phyloP scores from a whole-genome alignment of 2,329 filamentous ascomycete genomes.

The Colletotrichum spaethianum region DNA sequence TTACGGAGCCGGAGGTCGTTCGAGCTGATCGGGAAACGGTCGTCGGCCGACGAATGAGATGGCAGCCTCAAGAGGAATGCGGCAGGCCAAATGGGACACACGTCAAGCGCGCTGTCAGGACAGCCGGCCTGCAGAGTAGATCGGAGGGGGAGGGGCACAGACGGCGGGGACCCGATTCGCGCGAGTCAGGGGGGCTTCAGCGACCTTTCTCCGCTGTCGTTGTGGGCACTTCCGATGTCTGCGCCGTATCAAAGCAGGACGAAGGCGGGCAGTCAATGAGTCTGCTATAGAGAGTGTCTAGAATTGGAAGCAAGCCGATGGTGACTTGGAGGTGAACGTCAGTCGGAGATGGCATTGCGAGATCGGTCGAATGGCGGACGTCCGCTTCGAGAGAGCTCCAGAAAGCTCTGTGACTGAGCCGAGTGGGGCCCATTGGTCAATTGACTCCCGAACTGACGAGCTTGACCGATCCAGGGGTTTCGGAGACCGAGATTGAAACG shows the following conservation, averaged over 20 bases:
- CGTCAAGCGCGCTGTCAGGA: slow-evolving; percentile 26
- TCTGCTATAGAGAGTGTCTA: background rate
- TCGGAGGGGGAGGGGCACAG: slow-evolving; percentile 22
- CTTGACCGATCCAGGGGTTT: slow-evolving; percentile 30
- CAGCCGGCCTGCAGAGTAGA: slow-evolving; percentile 16
- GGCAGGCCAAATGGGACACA: slow-evolving; percentile 31
- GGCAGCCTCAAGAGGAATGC: slow-evolving; percentile 21
- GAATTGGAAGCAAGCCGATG: background rate
- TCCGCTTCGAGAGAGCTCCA: slow-evolving; percentile 34
- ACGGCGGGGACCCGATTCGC: slow-evolving; percentile 20
- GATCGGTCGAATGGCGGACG: slow-evolving; percentile 7
- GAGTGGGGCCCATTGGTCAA: slow-evolving; percentile 36
- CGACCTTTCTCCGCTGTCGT: slow-evolving; percentile 6
- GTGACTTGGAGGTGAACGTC: background rate
- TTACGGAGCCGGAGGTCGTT: slow-evolving; percentile 14
- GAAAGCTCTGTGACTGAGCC: slow-evolving; percentile 28
- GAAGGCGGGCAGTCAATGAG: background rate
- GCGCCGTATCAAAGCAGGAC: slow-evolving; percentile 9
- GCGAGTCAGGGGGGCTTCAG: slow-evolving; percentile 25
- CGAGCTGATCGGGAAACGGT: slow-evolving; percentile 6
- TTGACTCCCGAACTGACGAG: slow-evolving; percentile 8
- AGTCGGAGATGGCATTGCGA: slow-evolving; percentile 16
- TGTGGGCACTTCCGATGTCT: slow-evolving; percentile 1
- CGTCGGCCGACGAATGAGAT: slow-evolving; percentile 26
- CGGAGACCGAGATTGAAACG: slow-evolving; percentile 25